Evolutionary conservation across 768 basidiomycete species (phyloP), one percentile per base, ranked within the genome.

Genomic region (Hypholoma sublateritium): DNA sequence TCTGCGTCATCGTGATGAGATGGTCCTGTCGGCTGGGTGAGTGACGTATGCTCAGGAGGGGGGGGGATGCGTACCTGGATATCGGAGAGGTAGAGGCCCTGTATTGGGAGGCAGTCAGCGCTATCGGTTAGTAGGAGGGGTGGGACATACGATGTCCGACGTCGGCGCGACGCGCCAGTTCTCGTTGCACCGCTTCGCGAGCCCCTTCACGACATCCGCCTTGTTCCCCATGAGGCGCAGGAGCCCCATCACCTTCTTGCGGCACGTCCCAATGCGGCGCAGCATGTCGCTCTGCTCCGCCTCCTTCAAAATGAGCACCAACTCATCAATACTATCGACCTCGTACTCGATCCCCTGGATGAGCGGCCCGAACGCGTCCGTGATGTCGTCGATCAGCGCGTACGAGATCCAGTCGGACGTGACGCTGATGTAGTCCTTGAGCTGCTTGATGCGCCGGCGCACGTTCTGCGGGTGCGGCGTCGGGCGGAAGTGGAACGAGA

Each of bases 361-460:
- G 56, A 99, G 83, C 4, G 97, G 97, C 13, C 97, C 97, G 69
- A 99, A 99, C 8, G 95, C 96, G 68, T 99, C 97, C 47, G 97
- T 98, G 70, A 99, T 98, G 74, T 99, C 97, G 74, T 99, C 97
- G 68, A 99, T 99, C 58, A 99, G 84, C 9, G 97, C 97, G 65
- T 99, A 99, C 4, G 95, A 98, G 62, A 99, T 99, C 97, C 97
- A 99, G 75, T 99, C 97, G 3, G 95, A 96, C 8, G 97, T 98
- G 66, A 98, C 97, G 61, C 83, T 89, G 70, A 99, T 98, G 75
- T 98, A 98, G 77, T 99, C 97, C 69, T 95, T 97, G 60, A 99
- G 89, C 69, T 98, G 97, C 73, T 97, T 98, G 67, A 99, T 99
- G 41, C 97, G 91, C 42, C 97, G 83, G 14, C 97, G 91, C 41